These are phyloP conservation scores for Candida loeiensis DNA, from an alignment of 805 yeast species.

Conservation along the genomic window DNA sequence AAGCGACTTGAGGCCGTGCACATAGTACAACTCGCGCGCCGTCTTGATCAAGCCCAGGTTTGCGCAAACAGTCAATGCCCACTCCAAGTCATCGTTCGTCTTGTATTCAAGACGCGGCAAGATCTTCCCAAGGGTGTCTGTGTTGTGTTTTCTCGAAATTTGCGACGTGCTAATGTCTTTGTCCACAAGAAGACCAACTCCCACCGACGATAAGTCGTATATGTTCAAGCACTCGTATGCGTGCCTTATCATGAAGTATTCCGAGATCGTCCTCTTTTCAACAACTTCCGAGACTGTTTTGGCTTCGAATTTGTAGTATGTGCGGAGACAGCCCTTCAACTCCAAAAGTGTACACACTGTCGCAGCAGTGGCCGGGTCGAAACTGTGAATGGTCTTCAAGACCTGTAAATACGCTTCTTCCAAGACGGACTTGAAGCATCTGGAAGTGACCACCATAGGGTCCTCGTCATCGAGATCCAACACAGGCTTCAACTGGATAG, in stretches of 20 bases:
- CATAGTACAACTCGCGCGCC: constrained; percentile 51
- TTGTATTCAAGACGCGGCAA: constrained; percentile 58
- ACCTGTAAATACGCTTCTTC: constrained; percentile 55
- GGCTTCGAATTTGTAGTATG: constrained; percentile 24
- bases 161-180: constrained; percentile 42
- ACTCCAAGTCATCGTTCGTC: constrained; percentile 74
- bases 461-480: constrained; percentile 25
- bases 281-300: constrained; percentile 11
- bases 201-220: constrained; percentile 59
- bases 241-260: constrained; percentile 51
- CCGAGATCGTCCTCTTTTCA: constrained; percentile 43
- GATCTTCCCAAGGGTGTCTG: constrained; percentile 47
- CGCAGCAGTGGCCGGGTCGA: constrained; percentile 63
- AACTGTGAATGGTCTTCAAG: constrained; percentile 53
- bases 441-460: constrained; percentile 26
- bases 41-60: constrained; percentile 58
- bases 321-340: constrained; percentile 54
- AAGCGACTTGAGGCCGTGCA: constrained; percentile 45
- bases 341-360: constrained; percentile 60
- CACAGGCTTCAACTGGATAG: constrained; percentile 28
- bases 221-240: constrained; percentile 52
- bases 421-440: constrained; percentile 51
- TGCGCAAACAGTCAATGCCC: constrained; percentile 73
- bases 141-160: constrained; percentile 30
- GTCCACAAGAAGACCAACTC: constrained; percentile 56